phyloP scores from a whole-genome alignment of 1,284 basidiomycete genomes.

The Ganoderma meredithae region DNA sequence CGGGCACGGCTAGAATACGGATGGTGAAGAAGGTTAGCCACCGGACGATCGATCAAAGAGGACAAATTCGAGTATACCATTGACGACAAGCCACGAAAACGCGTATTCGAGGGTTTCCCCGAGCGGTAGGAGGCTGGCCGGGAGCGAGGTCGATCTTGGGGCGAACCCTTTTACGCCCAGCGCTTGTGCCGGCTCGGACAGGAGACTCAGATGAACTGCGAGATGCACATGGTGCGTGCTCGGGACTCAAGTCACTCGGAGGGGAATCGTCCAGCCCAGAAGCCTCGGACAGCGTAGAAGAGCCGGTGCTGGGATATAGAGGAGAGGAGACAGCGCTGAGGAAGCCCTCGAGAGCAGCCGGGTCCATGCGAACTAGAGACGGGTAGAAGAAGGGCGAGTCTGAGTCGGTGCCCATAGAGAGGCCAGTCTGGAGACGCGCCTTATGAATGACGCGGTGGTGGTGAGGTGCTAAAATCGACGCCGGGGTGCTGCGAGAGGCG shows the following conservation, averaged over 20 bases:
- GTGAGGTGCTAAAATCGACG: not conserved
- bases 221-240: constrained; percentile 2
- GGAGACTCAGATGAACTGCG: constrained; percentile 12
- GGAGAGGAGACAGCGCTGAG: not conserved
- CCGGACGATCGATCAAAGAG: not conserved
- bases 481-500: not conserved
- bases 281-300: constrained; percentile 3
- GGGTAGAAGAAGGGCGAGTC: constrained; percentile 2
- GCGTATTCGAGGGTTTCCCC: constrained; percentile 29
- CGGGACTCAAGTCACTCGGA: not conserved
- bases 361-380: constrained; percentile 1
- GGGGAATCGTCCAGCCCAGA: constrained; percentile 6
- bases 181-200: constrained; percentile 6
- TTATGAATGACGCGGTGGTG: not conserved
- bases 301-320: constrained; percentile 2
- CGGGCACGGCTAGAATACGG: constrained; percentile 60
- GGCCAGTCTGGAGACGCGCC: not conserved
- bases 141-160: constrained; percentile 52
- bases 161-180: constrained; percentile 41
- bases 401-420: not conserved
- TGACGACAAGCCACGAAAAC: constrained; percentile 33
- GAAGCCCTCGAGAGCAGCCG: not conserved
- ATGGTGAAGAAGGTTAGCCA: not conserved
- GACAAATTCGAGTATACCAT: constrained; percentile 33
- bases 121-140: constrained; percentile 28